These are phyloP conservation scores for Micractinium sp. DNA, from an alignment of 139 green algal genomes.

Conservation along the genomic window DNA sequence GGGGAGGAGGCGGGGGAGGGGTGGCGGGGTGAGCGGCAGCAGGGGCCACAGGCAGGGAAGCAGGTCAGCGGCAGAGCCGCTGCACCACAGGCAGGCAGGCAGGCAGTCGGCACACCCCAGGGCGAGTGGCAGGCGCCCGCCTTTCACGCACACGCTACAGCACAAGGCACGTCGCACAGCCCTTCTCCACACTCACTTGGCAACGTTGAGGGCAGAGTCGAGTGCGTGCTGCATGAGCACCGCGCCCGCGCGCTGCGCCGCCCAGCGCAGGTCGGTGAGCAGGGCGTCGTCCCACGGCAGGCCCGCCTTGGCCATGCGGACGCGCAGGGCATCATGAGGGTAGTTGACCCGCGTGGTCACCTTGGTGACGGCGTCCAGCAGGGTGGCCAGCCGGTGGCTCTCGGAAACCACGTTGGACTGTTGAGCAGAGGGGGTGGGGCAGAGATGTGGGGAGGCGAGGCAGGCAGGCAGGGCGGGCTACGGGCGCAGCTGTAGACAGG, in stretches of 20 bases:
- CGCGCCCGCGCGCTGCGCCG: constrained; percentile 43
- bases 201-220: not conserved
- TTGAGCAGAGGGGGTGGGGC: not conserved
- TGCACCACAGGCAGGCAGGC: not conserved
- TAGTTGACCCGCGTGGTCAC: constrained; percentile 8
- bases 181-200: constrained; percentile 17
- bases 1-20: not conserved
- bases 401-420: constrained; percentile 22
- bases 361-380: not conserved
- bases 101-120: not conserved
- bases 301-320: constrained; percentile 38
- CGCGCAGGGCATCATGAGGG: constrained; percentile 31
- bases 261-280: constrained; percentile 40
- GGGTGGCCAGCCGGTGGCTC: constrained; percentile 33
- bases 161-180: no score
- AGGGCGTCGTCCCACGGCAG: constrained; percentile 55
- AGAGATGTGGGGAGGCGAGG: not conserved
- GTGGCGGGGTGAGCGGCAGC: not conserved
- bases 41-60: not conserved
- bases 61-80: not conserved
- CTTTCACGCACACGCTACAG: no score
- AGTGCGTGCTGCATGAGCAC: constrained; percentile 49
- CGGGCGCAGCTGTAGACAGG: no score
- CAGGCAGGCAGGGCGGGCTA: not conserved
- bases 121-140: no score